Percentiles rank a stretch among this genome's conserved stretches.
These are phyloP conservation scores for Amphirosellinia nigrospora DNA, from an alignment of 495 filamentous ascomycete species.

Conservation along the genomic window DNA sequence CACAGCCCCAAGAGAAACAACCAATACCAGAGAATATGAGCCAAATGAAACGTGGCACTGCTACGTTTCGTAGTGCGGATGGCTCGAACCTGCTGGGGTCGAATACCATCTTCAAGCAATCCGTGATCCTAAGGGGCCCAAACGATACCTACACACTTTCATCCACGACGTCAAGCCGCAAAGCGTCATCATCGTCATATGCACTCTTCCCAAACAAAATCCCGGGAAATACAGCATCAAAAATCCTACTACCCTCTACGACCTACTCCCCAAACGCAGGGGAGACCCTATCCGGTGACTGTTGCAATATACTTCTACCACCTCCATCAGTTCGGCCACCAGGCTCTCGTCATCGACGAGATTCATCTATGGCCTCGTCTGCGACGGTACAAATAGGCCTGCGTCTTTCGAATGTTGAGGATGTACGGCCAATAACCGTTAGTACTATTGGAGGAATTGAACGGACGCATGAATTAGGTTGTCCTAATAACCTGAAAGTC, in stretches of 20 bases:
- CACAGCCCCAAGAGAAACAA: slow-evolving; percentile 44
- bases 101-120: slow-evolving; percentile 39
- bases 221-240: slow-evolving; percentile 38
- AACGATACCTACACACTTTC: slow-evolving; percentile 39
- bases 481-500: slow-evolving; percentile 34
- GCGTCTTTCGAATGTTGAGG: slow-evolving; percentile 53
- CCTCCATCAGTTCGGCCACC: slow-evolving; percentile 47
- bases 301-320: slow-evolving; percentile 42
- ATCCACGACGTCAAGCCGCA: slow-evolving; percentile 39
- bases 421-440: slow-evolving; percentile 42
- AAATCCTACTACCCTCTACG: slow-evolving; percentile 48
- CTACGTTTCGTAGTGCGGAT: slow-evolving; percentile 28
- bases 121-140: slow-evolving; percentile 37
- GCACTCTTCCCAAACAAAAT: slow-evolving; percentile 46
- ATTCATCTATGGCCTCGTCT: slow-evolving; percentile 53
- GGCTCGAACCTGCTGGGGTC: slow-evolving; percentile 41
- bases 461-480: slow-evolving; percentile 44
- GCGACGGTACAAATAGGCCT: slow-evolving; percentile 58
- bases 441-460: slow-evolving; percentile 31
- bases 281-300: slow-evolving; percentile 29
- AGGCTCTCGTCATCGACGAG: slow-evolving; percentile 46
- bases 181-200: slow-evolving; percentile 46
- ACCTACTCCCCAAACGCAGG: slow-evolving; percentile 45
- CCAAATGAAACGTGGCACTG: slow-evolving; percentile 34
- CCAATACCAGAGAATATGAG: slow-evolving; percentile 27